Conservation (phyloP, 768 basidiomycete species). For the Hysterangium stoloniferum region DNA sequence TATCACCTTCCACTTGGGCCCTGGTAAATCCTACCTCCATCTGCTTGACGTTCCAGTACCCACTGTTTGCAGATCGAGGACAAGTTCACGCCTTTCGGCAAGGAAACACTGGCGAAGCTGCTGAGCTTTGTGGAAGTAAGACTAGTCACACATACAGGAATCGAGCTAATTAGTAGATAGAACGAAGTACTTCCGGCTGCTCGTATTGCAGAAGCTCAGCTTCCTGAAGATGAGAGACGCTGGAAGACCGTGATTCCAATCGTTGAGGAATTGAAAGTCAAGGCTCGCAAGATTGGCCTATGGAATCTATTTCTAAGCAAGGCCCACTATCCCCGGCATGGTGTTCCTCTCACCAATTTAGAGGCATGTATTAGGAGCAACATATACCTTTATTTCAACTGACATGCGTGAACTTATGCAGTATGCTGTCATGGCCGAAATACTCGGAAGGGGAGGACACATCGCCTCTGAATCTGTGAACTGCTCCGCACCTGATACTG, state of each 20-base stretch:
- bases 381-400: neutral
- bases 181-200: slow-evolving; percentile 82
- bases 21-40: slow-evolving; percentile 44
- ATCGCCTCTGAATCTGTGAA: slow-evolving; percentile 84
- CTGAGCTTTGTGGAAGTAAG: slow-evolving; percentile 75
- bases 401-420: slow-evolving; percentile 22
- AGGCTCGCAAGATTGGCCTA: slow-evolving; percentile 81
- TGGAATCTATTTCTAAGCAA: slow-evolving; percentile 99
- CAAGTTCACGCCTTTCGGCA: slow-evolving; percentile 87
- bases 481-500: slow-evolving; percentile 95
- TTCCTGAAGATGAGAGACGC: slow-evolving; percentile 66
- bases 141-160: neutral
- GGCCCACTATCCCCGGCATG: slow-evolving; percentile 82
- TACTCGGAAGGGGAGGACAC: slow-evolving; percentile 78
- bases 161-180: slow-evolving; percentile 31
- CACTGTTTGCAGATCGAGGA: slow-evolving; percentile 59
- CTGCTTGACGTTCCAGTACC: slow-evolving; percentile 5
- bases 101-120: slow-evolving; percentile 77
- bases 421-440: slow-evolving; percentile 98
- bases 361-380: slow-evolving; percentile 78
- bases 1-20: slow-evolving; percentile 81
- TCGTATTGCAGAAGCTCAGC: slow-evolving; percentile 69
- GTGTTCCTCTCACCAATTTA: slow-evolving; percentile 86
- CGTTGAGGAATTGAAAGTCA: slow-evolving; percentile 76
- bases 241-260: slow-evolving; percentile 84